Conservation (phyloP, 2,329 filamentous ascomycete species). For the Pseudocercospora pini-densiflorae region DNA sequence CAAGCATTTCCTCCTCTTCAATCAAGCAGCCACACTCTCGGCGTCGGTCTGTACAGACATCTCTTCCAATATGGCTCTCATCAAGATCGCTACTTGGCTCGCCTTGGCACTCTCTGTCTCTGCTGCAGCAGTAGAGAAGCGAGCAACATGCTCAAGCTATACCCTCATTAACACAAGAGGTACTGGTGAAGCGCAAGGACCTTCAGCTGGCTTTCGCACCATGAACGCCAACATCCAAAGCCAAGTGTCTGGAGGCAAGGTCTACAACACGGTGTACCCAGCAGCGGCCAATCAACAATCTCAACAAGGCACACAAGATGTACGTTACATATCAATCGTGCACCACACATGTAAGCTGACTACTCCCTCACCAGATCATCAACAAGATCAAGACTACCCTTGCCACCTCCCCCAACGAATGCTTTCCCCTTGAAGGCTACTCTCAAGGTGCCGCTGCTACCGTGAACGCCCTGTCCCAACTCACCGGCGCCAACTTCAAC, state of each 20-base stretch:
- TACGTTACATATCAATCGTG: background rate
- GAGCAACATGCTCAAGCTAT: slow-evolving; percentile 22
- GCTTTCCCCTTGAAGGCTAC: slow-evolving; percentile 46
- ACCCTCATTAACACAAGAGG: slow-evolving; percentile 35
- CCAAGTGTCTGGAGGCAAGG: slow-evolving; percentile 39
- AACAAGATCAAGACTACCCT: slow-evolving; percentile 39
- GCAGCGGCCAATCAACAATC: slow-evolving; percentile 38
- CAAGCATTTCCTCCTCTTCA: too few species aligned
- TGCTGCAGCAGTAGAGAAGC: slow-evolving; percentile 19
- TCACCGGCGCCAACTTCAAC: slow-evolving; percentile 40
- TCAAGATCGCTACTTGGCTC: slow-evolving; percentile 5
- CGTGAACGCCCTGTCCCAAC: slow-evolving; percentile 38
- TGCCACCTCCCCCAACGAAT: slow-evolving; percentile 34
- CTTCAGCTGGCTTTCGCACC: slow-evolving; percentile 39
- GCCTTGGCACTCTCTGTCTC: slow-evolving; percentile 12
- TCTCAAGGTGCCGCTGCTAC: slow-evolving; percentile 44
- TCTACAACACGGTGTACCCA: slow-evolving; percentile 44
- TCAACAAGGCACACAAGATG: slow-evolving; percentile 35
- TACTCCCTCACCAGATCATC: slow-evolving; percentile 32
- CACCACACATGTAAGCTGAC: background rate
- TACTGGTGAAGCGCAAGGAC: slow-evolving; percentile 32
- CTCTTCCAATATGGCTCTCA: background rate
- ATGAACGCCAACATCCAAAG: slow-evolving; percentile 40
- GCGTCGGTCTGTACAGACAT: too few species aligned
- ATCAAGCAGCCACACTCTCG: too few species aligned